Percentiles rank a stretch among this genome's conserved stretches.
Conservation (phyloP, 805 yeast species). For the Kuraishia molischiana region DNA sequence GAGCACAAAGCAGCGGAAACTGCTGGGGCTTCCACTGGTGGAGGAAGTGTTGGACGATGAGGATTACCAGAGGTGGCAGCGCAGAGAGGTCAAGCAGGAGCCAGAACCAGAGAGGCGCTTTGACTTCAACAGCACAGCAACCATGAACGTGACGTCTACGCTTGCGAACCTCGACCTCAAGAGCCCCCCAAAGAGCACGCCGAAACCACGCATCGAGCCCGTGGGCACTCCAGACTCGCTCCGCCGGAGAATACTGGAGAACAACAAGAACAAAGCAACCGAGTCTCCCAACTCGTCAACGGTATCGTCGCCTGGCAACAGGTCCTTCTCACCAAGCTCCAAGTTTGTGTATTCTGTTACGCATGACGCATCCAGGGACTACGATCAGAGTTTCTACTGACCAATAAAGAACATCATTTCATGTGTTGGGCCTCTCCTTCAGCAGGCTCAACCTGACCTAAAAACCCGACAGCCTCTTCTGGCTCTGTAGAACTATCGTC, state of each 20-base stretch:
- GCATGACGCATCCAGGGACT: background rate
- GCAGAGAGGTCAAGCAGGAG: no score
- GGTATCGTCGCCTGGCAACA: background rate
- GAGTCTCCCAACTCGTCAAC: background rate
- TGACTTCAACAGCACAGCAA: background rate
- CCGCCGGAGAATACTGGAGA: background rate
- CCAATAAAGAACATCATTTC: background rate
- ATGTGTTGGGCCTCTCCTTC: background rate
- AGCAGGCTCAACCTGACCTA: background rate
- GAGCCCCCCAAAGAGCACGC: background rate
- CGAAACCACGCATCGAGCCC: background rate
- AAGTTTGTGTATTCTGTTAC: background rate
- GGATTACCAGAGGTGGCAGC: background rate
- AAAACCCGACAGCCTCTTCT: no score
- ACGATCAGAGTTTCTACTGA: background rate
- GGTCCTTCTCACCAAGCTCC: background rate
- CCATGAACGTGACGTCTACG: background rate
- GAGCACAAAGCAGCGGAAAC: slow-evolving; percentile 30
- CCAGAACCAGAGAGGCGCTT: background rate
- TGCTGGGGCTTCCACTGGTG: slow-evolving; percentile 29
- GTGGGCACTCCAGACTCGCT: background rate
- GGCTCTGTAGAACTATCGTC: no score
- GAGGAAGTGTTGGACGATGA: background rate
- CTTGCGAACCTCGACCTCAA: background rate
- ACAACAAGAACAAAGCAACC: background rate